These are phyloP conservation scores for Infundibulicybe gibba DNA, from an alignment of 768 basidiomycete genomes.

Conservation along the genomic window DNA sequence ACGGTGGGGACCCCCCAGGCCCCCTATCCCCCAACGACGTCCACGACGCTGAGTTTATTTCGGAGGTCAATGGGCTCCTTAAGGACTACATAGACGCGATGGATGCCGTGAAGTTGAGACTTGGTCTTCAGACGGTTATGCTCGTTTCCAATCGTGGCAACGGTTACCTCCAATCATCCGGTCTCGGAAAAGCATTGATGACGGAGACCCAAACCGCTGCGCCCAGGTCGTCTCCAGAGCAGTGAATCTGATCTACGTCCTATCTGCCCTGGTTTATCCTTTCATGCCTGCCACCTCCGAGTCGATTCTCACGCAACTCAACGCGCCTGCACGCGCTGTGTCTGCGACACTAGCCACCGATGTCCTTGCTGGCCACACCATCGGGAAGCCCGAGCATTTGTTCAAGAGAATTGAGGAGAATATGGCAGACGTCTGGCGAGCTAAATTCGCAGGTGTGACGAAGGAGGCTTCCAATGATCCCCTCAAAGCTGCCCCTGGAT, in stretches of 20 bases:
- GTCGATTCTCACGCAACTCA: constrained; percentile 80
- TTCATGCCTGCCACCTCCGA: constrained; percentile 94
- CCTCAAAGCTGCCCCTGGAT: constrained; percentile 37
- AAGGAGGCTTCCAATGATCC: constrained; percentile 34
- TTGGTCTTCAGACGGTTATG: constrained; percentile 88
- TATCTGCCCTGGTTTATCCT: constrained; percentile 84
- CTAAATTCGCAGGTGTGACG: constrained; percentile 69
- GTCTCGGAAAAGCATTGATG: constrained; percentile 88
- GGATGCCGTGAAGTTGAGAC: constrained; percentile 88
- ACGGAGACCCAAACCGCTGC: constrained; percentile 77
- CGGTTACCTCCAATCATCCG: constrained; percentile 89
- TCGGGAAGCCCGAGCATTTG: constrained; percentile 84
- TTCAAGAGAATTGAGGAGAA: constrained; percentile 94
- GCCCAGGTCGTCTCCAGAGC: constrained; percentile 89
- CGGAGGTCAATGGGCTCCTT: constrained; percentile 74
- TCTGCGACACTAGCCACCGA: constrained; percentile 74
- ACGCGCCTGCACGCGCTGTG: constrained; percentile 81
- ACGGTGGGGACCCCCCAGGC: constrained; percentile 67
- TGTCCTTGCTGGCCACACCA: constrained; percentile 80
- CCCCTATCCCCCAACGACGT: constrained; percentile 66
- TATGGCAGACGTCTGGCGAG: constrained; percentile 79
- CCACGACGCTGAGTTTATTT: constrained; percentile 71
- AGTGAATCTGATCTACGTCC: constrained; percentile 87
- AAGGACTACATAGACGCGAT: constrained; percentile 81
- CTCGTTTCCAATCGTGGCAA: constrained; percentile 86